A percentile compares a stretch with the other conserved stretches of the same genome.
Conservation (phyloP, 768 basidiomycete species). For the Serendipita sp. region DNA sequence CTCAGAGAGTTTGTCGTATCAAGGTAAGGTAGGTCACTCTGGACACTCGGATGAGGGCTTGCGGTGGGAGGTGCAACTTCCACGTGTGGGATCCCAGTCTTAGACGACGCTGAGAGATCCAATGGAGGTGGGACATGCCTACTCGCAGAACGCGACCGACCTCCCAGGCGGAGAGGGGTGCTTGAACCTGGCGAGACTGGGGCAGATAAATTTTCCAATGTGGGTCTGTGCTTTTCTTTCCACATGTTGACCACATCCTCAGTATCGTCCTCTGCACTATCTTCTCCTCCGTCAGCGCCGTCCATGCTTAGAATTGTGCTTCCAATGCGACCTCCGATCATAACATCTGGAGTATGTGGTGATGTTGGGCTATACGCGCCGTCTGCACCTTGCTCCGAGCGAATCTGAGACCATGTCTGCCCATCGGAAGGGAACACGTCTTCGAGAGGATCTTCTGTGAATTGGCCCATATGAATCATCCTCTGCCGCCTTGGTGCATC, state of each 20-base stretch:
- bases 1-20: not conserved
- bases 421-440: slow-evolving; percentile 12
- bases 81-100: not conserved
- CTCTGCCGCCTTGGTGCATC: not conserved
- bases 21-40: slow-evolving; percentile 1
- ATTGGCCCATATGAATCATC: not conserved
- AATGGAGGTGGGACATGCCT: slow-evolving; percentile 40
- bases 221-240: slow-evolving; percentile 11
- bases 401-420: slow-evolving; percentile 9
- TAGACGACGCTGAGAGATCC: slow-evolving; percentile 3
- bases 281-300: slow-evolving; percentile 20
- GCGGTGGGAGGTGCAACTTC: slow-evolving; percentile 6
- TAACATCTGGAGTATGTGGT: not conserved
- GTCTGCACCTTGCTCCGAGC: not conserved
- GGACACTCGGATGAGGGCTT: not conserved
- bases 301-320: slow-evolving; percentile 15
- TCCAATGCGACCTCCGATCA: slow-evolving; percentile 6
- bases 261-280: slow-evolving; percentile 17
- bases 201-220: not conserved
- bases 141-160: slow-evolving; percentile 14
- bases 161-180: not conserved
- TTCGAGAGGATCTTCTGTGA: slow-evolving; percentile 10
- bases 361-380: not conserved
- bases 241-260: slow-evolving; percentile 12
- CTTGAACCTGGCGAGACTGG: not conserved